Evolutionary conservation across 768 basidiomycete genomes (phyloP), one percentile per base, ranked within the genome.

Genomic region (Infundibulicybe gibba): DNA sequence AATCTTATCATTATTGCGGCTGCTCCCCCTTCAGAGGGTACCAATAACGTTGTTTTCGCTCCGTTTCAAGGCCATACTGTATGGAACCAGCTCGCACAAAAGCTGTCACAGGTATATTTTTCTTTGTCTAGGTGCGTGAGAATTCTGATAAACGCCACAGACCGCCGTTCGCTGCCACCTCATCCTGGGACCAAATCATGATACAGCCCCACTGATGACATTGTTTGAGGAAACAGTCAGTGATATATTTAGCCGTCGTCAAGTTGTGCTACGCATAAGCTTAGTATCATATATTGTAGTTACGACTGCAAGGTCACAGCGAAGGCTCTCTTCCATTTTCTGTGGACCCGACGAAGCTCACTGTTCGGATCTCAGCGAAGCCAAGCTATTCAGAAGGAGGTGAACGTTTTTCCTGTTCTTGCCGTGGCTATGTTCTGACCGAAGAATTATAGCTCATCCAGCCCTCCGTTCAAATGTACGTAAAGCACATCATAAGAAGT

Each of bases 1-100:
- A 80, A 84, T 57, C 66, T 83, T 21, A 67, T 83, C 46, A 66
- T 83, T 46, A 69, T 81, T 11, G 79, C 80, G 20, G 77, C 74
- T 35, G 75, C 76, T 17, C 43, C 70, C 1, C 77, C 79, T 9
- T 52, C 60, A 3, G 65, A 65, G 16, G 67, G 61, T 50, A 50
- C 53, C 46, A 43, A 52, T 56, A 31, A 45, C 48, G 39, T 59
- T 57, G 55, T 63, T 50, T 51, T 58, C 44, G 52, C 49, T 40
- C 43, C 63, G 42, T 60, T 63, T 53, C 49, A 49, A 47, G 63
- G 54, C 32, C 65, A 61, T 55, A 66, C 69, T 19, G 61, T 67
- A 41, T 76, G 75, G 72, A 57, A 62, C 39, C 55, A 63, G 17
- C 61, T 78, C 21, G 71, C 73, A 20, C 65, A 73, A 38, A 70